phyloP scores from a whole-genome alignment of 108 stramenopile genomes.

The Nitzschia palea region DNA sequence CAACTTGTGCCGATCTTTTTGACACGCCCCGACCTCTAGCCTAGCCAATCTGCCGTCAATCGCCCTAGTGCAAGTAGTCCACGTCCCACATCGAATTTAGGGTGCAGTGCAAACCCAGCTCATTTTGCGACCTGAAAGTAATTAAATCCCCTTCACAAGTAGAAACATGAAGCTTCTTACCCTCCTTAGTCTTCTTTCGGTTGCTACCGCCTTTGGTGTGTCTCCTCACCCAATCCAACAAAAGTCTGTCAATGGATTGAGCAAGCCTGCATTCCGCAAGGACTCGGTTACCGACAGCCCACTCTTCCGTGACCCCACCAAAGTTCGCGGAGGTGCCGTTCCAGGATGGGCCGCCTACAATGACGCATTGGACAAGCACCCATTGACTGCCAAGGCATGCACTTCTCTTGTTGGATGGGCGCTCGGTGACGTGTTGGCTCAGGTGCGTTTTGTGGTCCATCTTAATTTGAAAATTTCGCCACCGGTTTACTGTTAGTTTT shows the following conservation, averaged over 20 bases:
- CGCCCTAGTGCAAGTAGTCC: background rate
- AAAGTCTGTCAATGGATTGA: conserved; percentile 33
- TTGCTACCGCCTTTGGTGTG: conserved; percentile 67
- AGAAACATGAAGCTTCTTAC: conserved; percentile 72
- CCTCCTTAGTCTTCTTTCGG: conserved; percentile 53
- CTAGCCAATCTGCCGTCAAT: background rate
- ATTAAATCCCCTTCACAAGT: background rate
- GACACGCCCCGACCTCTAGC: background rate
- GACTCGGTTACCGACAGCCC: conserved; percentile 49
- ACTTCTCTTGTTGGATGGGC: conserved; percentile 96
- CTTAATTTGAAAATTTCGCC: background rate
- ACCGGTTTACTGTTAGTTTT: background rate
- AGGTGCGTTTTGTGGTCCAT: conserved; percentile 55
- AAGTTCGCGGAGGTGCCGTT: conserved; percentile 86
- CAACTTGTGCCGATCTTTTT: conserved; percentile 8
- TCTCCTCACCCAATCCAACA: conserved; percentile 53
- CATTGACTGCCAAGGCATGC: conserved; percentile 92
- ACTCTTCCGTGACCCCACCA: conserved; percentile 74
- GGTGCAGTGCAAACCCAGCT: too few species aligned
- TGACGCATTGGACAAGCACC: conserved; percentile 87
- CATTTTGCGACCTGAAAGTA: too few species aligned
- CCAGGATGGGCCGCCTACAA: conserved; percentile 94
- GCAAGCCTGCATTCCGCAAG: conserved; percentile 61
- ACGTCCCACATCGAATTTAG: background rate
- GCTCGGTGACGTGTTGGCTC: conserved; percentile 94